Conservation (phyloP, 768 basidiomycete genomes). For the Lactifluus subvellereus region DNA sequence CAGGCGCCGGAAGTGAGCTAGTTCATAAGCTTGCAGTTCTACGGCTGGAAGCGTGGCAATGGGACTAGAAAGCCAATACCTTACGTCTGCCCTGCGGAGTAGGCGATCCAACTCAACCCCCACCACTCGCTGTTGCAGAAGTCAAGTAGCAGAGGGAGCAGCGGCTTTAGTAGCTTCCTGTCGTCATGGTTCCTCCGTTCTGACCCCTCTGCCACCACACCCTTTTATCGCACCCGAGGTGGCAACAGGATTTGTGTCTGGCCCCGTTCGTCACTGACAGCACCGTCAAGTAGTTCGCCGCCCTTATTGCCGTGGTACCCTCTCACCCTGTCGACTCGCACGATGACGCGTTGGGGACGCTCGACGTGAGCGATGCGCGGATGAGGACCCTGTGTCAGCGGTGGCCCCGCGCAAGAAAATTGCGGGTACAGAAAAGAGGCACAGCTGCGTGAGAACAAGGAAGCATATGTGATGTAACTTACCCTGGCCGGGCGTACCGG, state of each 20-base stretch:
- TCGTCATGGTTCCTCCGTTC: background rate
- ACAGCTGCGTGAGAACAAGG: slow-evolving; percentile 86
- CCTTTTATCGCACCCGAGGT: slow-evolving; percentile 7
- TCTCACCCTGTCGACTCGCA: slow-evolving; percentile 23
- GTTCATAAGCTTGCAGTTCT: slow-evolving; percentile 95
- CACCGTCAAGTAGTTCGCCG: slow-evolving; percentile 25
- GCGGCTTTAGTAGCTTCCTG: slow-evolving; percentile 7
- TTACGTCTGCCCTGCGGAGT: slow-evolving; percentile 85
- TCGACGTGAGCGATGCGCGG: slow-evolving; percentile 49
- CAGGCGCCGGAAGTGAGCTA: slow-evolving; percentile 86
- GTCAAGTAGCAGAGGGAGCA: slow-evolving; percentile 43
- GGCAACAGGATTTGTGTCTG: background rate
- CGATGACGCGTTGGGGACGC: slow-evolving; percentile 32
- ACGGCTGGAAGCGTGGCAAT: slow-evolving; percentile 99
- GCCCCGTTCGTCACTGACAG: slow-evolving; percentile 8
- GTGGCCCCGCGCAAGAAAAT: slow-evolving; percentile 64
- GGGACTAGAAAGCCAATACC: slow-evolving; percentile 98
- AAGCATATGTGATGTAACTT: slow-evolving; percentile 77
- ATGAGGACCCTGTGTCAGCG: slow-evolving; percentile 69
- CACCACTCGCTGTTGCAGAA: slow-evolving; percentile 72
- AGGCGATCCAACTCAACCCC: slow-evolving; percentile 97
- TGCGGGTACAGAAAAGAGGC: slow-evolving; percentile 74
- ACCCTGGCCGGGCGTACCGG: slow-evolving; percentile 54
- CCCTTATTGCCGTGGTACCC: slow-evolving; percentile 29
- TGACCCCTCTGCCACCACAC: background rate